phyloP scores from a whole-genome alignment of 129 eudicot genomes.

The Kitagawia praeruptora region DNA sequence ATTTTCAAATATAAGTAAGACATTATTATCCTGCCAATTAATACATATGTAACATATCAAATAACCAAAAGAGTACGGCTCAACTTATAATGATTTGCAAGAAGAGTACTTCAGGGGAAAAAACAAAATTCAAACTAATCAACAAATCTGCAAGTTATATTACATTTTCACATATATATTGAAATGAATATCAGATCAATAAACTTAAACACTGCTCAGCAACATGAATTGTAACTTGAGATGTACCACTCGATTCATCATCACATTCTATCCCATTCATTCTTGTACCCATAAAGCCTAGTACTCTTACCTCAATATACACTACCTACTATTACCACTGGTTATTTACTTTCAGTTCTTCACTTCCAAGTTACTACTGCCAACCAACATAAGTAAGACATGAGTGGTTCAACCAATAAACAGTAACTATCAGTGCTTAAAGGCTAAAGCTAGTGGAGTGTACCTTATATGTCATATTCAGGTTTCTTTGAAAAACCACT shows the following conservation, averaged over 20 bases:
- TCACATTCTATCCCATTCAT: not conserved
- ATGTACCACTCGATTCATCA: not conserved
- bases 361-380: not conserved
- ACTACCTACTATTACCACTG: not conserved
- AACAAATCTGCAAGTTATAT: not conserved
- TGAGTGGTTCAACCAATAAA: not conserved
- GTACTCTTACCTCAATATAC: not conserved
- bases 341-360: not conserved
- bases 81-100: not conserved
- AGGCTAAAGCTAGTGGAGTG: not conserved
- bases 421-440: not conserved
- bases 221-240: not conserved
- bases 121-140: not conserved
- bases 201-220: not conserved
- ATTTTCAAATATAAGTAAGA: too few species aligned
- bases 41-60: too few species aligned
- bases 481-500: conserved; percentile 26
- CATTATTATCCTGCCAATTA: not conserved
- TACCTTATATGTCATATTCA: conserved; percentile 6
- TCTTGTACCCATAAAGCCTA: not conserved
- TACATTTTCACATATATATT: not conserved
- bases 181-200: not conserved
- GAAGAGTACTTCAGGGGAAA: not conserved
- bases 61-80: not conserved
- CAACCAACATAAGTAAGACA: not conserved